phyloP scores from a whole-genome alignment of 192 early-diverging fungal genomes.

The Funneliformis geosporum region DNA sequence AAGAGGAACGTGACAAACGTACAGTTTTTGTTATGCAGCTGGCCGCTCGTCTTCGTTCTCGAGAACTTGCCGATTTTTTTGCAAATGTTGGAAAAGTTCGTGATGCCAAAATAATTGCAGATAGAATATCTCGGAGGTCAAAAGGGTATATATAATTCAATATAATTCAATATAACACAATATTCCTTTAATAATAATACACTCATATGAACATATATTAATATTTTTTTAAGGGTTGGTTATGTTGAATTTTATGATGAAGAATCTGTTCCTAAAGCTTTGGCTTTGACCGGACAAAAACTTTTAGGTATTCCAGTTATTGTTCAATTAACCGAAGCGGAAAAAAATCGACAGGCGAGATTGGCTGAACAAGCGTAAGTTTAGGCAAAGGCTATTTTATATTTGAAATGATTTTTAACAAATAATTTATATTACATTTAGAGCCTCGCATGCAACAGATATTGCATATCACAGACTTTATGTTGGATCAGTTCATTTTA shows the following conservation, averaged over 20 bases:
- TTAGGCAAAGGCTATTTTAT: slow-evolving; percentile 38
- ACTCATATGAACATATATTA: not conserved
- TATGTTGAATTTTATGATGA: slow-evolving; percentile 96
- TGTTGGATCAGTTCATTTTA: slow-evolving; percentile 64
- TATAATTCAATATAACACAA: slow-evolving; percentile 5
- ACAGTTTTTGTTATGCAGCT: slow-evolving; percentile 97
- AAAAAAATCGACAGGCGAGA: slow-evolving; percentile 84
- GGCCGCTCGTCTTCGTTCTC: slow-evolving; percentile 69
- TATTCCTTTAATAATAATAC: not conserved
- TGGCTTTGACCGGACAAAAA: slow-evolving; percentile 80
- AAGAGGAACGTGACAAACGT: slow-evolving; percentile 81
- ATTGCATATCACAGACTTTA: slow-evolving; percentile 61
- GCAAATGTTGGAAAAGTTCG: slow-evolving; percentile 77
- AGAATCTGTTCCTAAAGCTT: slow-evolving; percentile 78
- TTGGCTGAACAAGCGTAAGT: slow-evolving; percentile 59
- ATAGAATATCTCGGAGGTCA: slow-evolving; percentile 78
- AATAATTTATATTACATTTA: slow-evolving; percentile 33
- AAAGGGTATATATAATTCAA: slow-evolving; percentile 66
- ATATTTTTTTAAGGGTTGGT: slow-evolving; percentile 67
- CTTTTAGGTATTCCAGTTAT: slow-evolving; percentile 93
- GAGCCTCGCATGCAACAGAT: slow-evolving; percentile 40
- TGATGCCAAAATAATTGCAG: slow-evolving; percentile 85
- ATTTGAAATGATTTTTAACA: slow-evolving; percentile 30
- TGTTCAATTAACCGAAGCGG: slow-evolving; percentile 87
- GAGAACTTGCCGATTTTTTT: slow-evolving; percentile 91